These are phyloP conservation scores for Castanea crenata DNA, from an alignment of 306 rosid genomes.

Conservation along the genomic window DNA sequence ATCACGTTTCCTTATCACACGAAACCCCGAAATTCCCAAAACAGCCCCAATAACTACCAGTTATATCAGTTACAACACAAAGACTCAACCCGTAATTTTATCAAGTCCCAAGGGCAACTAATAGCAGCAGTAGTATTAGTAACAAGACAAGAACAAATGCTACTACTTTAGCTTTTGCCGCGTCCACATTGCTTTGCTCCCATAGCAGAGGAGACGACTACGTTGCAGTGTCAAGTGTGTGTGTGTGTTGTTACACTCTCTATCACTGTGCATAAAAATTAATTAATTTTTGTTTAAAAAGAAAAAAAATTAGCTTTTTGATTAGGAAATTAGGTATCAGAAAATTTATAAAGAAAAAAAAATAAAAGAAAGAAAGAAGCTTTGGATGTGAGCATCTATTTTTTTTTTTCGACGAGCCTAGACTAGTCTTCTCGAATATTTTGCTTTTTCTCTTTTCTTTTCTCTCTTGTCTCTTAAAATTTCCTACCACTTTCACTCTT, in stretches of 20 bases:
- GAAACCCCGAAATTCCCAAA: too few relatives aligned
- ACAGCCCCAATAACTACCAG: neutral
- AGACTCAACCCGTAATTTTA: too few relatives aligned
- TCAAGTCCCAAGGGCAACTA: too few relatives aligned
- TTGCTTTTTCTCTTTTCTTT: constrained; percentile 22
- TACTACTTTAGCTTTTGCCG: constrained; percentile 18
- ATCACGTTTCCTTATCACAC: too few relatives aligned
- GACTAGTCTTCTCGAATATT: constrained; percentile 15
- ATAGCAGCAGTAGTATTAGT: too few relatives aligned
- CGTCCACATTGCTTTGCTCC: constrained; percentile 20
- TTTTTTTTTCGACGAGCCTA: constrained; percentile 7
- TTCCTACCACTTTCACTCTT: neutral
- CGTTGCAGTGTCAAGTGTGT: neutral
- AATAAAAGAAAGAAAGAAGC: neutral
- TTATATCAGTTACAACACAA: too few relatives aligned
- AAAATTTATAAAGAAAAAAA: neutral
- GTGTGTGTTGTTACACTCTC: neutral
- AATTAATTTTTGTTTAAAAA: neutral
- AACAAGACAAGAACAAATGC: too few relatives aligned
- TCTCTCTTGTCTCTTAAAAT: neutral
- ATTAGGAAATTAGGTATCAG: constrained; percentile 28
- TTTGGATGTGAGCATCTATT: constrained; percentile 38
- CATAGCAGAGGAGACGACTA: constrained; percentile 4
- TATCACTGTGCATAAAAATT: neutral
- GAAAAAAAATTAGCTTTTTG: neutral